A percentile compares a stretch with the other conserved stretches of the same genome.
phyloP scores from a whole-genome alignment of 306 rosid species.

The Comarum palustre region DNA sequence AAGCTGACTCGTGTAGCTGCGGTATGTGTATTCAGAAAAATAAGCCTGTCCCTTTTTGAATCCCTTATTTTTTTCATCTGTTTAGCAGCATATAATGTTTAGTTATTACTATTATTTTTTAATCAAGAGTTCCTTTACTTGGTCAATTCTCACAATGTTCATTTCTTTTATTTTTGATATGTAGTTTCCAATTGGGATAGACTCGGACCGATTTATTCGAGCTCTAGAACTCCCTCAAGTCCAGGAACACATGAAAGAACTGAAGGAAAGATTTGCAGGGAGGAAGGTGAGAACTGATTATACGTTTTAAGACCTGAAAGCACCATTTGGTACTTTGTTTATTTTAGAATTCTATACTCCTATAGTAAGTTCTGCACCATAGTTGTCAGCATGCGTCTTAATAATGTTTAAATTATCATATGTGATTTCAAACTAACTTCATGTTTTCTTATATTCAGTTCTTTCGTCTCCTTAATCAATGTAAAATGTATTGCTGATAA shows the following conservation, averaged over 20 bases:
- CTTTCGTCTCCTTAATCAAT: not conserved
- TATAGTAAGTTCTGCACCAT: not conserved
- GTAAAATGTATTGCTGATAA: not conserved
- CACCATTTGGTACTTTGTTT: not conserved
- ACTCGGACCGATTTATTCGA: slow-evolving; percentile 74
- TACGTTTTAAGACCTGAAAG: not conserved
- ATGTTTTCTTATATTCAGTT: not conserved
- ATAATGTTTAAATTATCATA: not conserved
- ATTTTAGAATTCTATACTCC: not conserved
- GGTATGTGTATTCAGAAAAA: slow-evolving; percentile 37
- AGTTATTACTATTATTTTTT: not conserved
- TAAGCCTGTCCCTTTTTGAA: slow-evolving; percentile 21
- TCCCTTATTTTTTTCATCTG: slow-evolving; percentile 19
- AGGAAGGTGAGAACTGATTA: slow-evolving; percentile 56
- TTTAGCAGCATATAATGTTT: not conserved
- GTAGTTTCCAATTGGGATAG: slow-evolving; percentile 98
- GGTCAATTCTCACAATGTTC: slow-evolving; percentile 31
- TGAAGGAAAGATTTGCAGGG: slow-evolving; percentile 85
- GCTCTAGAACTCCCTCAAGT: slow-evolving; percentile 86
- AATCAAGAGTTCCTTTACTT: slow-evolving; percentile 22
- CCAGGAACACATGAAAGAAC: slow-evolving; percentile 73
- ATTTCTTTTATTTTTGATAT: slow-evolving; percentile 26
- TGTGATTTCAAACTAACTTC: not conserved
- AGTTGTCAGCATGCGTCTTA: not conserved
- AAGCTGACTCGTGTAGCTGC: slow-evolving; percentile 96